These are phyloP conservation scores for Persicaria maculosa DNA, from an alignment of 148 eudicot genomes.

Conservation along the genomic window DNA sequence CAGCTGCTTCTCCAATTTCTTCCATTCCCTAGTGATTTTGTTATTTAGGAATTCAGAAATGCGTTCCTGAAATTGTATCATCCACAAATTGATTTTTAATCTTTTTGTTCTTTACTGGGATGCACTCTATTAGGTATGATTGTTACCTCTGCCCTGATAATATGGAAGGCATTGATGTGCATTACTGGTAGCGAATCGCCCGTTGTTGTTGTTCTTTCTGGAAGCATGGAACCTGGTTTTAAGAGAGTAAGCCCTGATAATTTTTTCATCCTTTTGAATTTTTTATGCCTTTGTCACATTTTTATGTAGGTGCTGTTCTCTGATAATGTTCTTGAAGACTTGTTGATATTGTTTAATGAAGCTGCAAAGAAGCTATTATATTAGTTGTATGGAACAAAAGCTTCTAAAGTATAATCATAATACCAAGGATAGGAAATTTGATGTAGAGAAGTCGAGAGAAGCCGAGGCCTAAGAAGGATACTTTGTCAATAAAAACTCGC, in stretches of 20 bases:
- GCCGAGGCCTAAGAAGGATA: not conserved
- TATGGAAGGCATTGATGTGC: slow-evolving; percentile 69
- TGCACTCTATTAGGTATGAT: slow-evolving; percentile 38
- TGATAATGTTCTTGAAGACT: not conserved
- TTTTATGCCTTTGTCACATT: not conserved
- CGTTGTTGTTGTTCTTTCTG: slow-evolving; percentile 76
- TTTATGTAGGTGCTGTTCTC: not conserved
- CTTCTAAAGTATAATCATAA: not conserved
- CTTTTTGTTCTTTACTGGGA: not conserved
- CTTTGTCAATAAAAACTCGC: not conserved
- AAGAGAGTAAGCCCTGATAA: slow-evolving; percentile 31
- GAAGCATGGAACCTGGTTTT: slow-evolving; percentile 90
- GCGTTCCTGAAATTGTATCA: not conserved
- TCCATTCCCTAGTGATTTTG: no score
- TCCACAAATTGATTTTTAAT: not conserved
- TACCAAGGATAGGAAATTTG: not conserved
- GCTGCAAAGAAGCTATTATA: not conserved
- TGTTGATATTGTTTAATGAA: not conserved
- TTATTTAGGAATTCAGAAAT: no score
- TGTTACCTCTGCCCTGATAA: slow-evolving; percentile 55
- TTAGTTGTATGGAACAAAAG: not conserved
- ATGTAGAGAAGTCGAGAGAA: not conserved
- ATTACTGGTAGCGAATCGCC: slow-evolving; percentile 69
- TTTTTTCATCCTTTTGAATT: not conserved
- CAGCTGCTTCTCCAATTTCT: not conserved